These are phyloP conservation scores for Anthostomella pinea DNA, from an alignment of 2,329 filamentous ascomycete genomes.

Conservation along the genomic window DNA sequence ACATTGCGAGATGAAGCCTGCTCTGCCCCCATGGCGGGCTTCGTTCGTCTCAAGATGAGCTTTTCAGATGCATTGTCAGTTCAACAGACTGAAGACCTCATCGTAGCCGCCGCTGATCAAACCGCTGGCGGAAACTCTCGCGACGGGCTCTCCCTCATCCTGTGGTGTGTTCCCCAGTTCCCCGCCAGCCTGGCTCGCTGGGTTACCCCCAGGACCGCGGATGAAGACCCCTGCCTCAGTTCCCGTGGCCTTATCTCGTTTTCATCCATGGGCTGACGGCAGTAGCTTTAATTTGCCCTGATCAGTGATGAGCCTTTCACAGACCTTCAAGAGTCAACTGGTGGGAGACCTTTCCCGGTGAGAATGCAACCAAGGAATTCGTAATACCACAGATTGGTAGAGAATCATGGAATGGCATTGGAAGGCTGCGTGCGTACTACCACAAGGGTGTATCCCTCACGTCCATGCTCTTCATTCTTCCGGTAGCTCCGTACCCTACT, in stretches of 20 bases:
- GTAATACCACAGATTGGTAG: no score
- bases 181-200: slow-evolving; percentile 19
- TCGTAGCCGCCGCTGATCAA: slow-evolving; percentile 25
- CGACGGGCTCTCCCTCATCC: slow-evolving; percentile 21
- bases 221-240: slow-evolving; percentile 21
- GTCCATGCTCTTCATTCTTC: slow-evolving; percentile 18
- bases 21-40: no score
- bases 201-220: slow-evolving; percentile 18
- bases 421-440: no score
- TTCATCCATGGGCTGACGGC: slow-evolving; percentile 9
- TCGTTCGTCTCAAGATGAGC: slow-evolving; percentile 15
- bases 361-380: no score
- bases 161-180: slow-evolving; percentile 20
- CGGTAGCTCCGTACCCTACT: slow-evolving; percentile 15
- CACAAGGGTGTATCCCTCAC: no score
- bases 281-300: no score
- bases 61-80: slow-evolving; percentile 11
- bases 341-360: no score
- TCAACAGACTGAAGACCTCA: slow-evolving; percentile 22
- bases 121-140: no score
- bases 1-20: slow-evolving; percentile 9
- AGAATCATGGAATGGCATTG: no score
- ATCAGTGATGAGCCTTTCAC: no score
- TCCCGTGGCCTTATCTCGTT: slow-evolving; percentile 18
- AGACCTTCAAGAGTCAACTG: no score